Evolutionary conservation across 1,139 yeast species (phyloP).

Genomic region (Nakaseomyces nivariensis): DNA sequence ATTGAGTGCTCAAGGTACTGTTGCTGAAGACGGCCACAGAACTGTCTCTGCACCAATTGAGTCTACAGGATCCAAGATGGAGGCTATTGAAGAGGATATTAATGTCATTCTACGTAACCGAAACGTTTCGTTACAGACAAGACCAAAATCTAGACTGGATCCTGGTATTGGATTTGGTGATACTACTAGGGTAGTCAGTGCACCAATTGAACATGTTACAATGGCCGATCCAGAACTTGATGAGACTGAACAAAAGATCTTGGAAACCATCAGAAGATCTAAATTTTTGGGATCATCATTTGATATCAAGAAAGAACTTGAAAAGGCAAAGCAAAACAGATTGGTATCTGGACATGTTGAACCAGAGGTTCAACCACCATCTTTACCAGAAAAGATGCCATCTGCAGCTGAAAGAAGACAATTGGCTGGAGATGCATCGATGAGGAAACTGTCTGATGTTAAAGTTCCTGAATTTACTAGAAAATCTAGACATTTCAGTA

Average conservation of each 20-base stretch:
- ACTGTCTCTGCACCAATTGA: constrained; percentile 32
- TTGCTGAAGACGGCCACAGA: constrained; percentile 18
- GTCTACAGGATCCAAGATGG: constrained; percentile 14
- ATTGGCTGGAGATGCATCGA: constrained; percentile 10
- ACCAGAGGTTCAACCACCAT: constrained; percentile 8
- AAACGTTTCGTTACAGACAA: constrained; percentile 34
- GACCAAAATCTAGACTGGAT: constrained; percentile 66
- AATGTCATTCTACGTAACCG: constrained; percentile 25
- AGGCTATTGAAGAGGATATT: constrained; percentile 13
- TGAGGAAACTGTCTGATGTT: constrained; percentile 46
- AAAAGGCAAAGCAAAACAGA: constrained; percentile 33
- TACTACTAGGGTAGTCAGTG: constrained; percentile 1
- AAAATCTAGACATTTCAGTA: constrained; percentile 52
- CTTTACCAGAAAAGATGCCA: constrained; percentile 1
- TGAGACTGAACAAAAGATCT: constrained; percentile 22
- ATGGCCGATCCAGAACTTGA: constrained; percentile 4
- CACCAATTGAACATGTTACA: constrained; percentile 2
- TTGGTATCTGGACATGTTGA: constrained; percentile 8
- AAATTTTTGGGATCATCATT: constrained; percentile 35
- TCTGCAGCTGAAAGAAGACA: constrained; percentile 2
- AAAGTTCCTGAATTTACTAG: constrained; percentile 62
- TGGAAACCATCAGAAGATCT: constrained; percentile 35
- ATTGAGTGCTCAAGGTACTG: constrained; percentile 7
- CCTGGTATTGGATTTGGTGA: constrained; percentile 33
- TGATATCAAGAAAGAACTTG: constrained; percentile 38